Base-by-base conservation (phyloP, 2,329 filamentous ascomycete genomes). In the Neodidymelliopsis sp. region DNA sequence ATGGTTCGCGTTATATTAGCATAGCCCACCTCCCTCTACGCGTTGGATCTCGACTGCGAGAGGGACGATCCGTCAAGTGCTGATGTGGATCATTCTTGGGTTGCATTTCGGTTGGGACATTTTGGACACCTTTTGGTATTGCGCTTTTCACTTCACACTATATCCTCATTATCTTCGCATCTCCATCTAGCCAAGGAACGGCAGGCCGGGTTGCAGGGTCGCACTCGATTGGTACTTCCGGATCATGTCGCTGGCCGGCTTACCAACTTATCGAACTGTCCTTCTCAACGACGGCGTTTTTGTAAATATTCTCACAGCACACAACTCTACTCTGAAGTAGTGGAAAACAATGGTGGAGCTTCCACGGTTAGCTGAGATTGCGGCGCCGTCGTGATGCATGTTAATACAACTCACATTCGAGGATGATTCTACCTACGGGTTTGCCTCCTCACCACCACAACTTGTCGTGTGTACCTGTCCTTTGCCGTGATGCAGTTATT, bases 11-110 rank as follows among this genome's bases (percentile, higher is more conserved):
- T 61, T 61, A 56, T 56, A 49, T 57, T 64, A 60, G 49, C 52
- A 55, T 42, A 40, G 40, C 47, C 42, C 56, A 42, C 45, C 41
- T 57, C 49, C 51, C 34, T 44, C 54, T 43, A 39, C 49, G 52
- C 52, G 53, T 56, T 54, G 51, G 53, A 52, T 57, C 51, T 62
- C 63, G 62, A 65, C 65, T 41, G 40, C 47, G 41, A 36, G 47
- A 50, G 47, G 47, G 47, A 31, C 63, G 69, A 71, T 71, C 69
- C 66, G 69, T 71, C 69, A 71, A 70, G 69, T 69, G 69, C 69
- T 71, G 67, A 71, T 70, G 67, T 64, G 66, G 69, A 70, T 69
- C 67, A 44, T 50, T 45, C 33, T 45, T 36, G 34, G 41, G 36
- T 38, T 37, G 34, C 34, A 6, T 13, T 37, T 16, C 18, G 34